Evolutionary conservation across 73 alveolate genomes (phyloP).

Genomic region (Paramecium sonneborni): DNA sequence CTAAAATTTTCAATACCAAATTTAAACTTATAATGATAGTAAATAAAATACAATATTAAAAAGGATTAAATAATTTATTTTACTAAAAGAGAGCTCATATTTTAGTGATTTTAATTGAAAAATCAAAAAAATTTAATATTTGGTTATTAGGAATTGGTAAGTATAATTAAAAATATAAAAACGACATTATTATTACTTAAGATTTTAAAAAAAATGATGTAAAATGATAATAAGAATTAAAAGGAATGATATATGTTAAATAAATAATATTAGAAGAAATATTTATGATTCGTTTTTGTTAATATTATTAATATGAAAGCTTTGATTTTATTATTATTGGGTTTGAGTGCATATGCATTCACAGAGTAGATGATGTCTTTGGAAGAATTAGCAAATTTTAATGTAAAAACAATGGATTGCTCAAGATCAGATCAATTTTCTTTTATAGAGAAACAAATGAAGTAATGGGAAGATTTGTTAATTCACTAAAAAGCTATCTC

Average conservation of each 20-base stretch:
- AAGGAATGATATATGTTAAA: not conserved
- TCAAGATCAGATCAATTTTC: not conserved
- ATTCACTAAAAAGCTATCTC: not conserved
- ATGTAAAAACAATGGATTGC: slow-evolving; percentile 29
- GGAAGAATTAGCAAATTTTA: not conserved
- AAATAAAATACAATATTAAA: too few relatives aligned
- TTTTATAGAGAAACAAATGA: not conserved
- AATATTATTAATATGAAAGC: not conserved
- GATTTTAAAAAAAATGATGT: too few relatives aligned
- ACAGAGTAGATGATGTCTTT: slow-evolving; percentile 48
- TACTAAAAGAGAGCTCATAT: too few relatives aligned
- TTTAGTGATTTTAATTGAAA: too few relatives aligned
- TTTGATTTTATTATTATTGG: not conserved
- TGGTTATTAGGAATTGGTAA: too few relatives aligned
- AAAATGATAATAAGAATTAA: too few relatives aligned
- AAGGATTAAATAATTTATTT: too few relatives aligned
- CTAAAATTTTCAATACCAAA: too few relatives aligned
- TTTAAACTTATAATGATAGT: too few relatives aligned
- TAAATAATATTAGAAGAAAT: not conserved
- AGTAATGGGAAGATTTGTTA: slow-evolving; percentile 14
- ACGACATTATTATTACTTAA: too few relatives aligned
- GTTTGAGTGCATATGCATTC: slow-evolving; percentile 13
- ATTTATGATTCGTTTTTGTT: not conserved
- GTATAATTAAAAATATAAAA: too few relatives aligned
- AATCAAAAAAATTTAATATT: too few relatives aligned